Conservation (phyloP, 805 yeast species). For the Ogataea dorogensis region DNA sequence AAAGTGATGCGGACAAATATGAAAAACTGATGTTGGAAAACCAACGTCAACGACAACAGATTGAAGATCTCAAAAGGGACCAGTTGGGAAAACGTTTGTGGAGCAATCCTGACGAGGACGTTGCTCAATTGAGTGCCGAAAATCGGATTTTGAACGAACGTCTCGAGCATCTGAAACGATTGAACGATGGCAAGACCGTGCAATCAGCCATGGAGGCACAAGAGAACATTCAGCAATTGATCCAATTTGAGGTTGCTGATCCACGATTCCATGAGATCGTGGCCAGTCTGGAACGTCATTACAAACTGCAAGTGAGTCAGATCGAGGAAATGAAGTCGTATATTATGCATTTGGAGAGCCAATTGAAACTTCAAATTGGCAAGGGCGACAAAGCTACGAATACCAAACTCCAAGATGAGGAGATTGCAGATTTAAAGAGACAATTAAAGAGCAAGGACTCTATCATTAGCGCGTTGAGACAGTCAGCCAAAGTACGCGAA, state of each 20-base stretch:
- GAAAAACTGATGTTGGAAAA: constrained; percentile 57
- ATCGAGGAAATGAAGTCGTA: constrained; percentile 60
- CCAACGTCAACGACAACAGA: constrained; percentile 58
- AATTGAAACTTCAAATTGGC: constrained; percentile 43
- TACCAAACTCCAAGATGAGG: constrained; percentile 56
- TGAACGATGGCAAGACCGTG: constrained; percentile 45
- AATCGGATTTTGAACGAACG: constrained; percentile 62
- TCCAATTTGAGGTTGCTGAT: constrained; percentile 40
- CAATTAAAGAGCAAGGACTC: constrained; percentile 71
- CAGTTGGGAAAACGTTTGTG: constrained; percentile 5
- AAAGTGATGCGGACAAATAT: constrained; percentile 44
- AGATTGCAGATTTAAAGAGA: constrained; percentile 61
- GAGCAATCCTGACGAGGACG: constrained; percentile 20
- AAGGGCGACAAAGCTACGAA: no score
- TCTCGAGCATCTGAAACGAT: constrained; percentile 64
- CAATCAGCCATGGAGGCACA: constrained; percentile 50
- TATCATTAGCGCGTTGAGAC: constrained; percentile 70
- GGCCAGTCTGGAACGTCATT: constrained; percentile 48
- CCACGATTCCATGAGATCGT: constrained; percentile 40
- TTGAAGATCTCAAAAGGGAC: constrained; percentile 36
- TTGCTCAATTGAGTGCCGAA: constrained; percentile 53
- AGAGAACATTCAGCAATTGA: constrained; percentile 57
- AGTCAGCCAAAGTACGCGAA: constrained; percentile 60
- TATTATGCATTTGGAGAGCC: constrained; percentile 56
- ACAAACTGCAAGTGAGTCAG: constrained; percentile 47